phyloP scores from a whole-genome alignment of 1,139 yeast genomes.

The Pneumocystis jirovecii region DNA sequence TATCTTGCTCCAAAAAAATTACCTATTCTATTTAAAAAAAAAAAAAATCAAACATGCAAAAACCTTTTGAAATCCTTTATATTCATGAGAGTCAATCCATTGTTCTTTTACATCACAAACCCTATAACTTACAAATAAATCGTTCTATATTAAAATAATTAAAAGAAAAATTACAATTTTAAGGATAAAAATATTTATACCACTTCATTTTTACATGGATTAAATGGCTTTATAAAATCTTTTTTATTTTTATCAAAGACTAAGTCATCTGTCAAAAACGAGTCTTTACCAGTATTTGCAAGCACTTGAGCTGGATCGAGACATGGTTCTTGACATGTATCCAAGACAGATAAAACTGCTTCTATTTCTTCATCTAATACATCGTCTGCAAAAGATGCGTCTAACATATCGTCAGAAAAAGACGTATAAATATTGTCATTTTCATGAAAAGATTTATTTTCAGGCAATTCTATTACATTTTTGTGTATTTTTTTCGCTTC shows the following conservation, averaged over 20 bases:
- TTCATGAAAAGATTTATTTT: not conserved
- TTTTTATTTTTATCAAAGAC: not conserved
- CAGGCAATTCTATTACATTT: not conserved
- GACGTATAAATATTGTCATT: not conserved
- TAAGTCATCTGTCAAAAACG: not conserved
- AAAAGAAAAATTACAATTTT: not conserved
- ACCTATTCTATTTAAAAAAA: not conserved
- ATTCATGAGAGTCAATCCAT: not conserved
- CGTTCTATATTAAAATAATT: not conserved
- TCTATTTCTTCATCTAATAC: not conserved
- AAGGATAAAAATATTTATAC: not conserved
- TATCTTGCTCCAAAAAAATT: not conserved
- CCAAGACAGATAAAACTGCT: not conserved
- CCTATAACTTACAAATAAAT: not conserved
- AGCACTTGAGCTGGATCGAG: no score
- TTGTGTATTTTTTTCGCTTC: no score
- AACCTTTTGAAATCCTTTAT: not conserved
- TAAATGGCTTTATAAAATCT: not conserved
- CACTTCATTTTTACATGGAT: not conserved
- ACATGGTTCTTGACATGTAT: not conserved
- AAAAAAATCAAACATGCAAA: not conserved
- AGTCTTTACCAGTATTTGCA: not conserved
- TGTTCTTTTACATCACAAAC: not conserved
- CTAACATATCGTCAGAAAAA: not conserved
- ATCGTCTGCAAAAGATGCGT: not conserved